Evolutionary conservation across 140 eudicot species (phyloP), one percentile per base, ranked within the genome.

Genomic region (Erigeron philadelphicus): DNA sequence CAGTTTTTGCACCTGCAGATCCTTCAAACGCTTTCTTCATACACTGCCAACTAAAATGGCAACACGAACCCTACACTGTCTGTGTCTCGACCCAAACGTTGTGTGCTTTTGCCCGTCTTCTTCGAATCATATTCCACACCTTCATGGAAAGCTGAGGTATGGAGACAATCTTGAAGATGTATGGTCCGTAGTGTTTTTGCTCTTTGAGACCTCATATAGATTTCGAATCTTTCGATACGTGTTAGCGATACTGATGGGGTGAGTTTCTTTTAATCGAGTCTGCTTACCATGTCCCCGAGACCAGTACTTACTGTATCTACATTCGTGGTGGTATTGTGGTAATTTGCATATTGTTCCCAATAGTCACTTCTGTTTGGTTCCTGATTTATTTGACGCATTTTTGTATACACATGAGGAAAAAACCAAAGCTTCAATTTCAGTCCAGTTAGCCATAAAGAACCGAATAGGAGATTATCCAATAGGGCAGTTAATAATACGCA

Each of bases 91-190:
- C 80, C 67, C 68, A 68, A 12, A 15, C 83, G 46, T 56, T 80
- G 0, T 77, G 81, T 18, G 63, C 67, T 9, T 13, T 12, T 77
- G 81, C 57, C 60, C 84, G 3, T 50, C 87, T 72, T 19, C 74
- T 47, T 43, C 81, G 18, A 41, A 65, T 40, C 64, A 21, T 0
- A 48, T 79, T 45, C 88, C 86, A 52, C 95, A 86, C 57, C 93
- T 92, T 78, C 84, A 83, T 70, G 95, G 98, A 57, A 72, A 82
- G 53, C 84, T 92, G 80, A 84, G 82, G 57, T 88, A 65, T 71
- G 96, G 95, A 42, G 96, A 92, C 74, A 84, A 84, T 75, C 86
- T 88, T 15, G 95, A 88, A 35, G 96, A 92, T 59, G 95, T 88
- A 71, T 92, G 98, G 96, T 88, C 86, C 53, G 78, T 81, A n/a